These are phyloP conservation scores for Eruca vesicaria DNA, from an alignment of 441 rosid species.

Conservation along the genomic window DNA sequence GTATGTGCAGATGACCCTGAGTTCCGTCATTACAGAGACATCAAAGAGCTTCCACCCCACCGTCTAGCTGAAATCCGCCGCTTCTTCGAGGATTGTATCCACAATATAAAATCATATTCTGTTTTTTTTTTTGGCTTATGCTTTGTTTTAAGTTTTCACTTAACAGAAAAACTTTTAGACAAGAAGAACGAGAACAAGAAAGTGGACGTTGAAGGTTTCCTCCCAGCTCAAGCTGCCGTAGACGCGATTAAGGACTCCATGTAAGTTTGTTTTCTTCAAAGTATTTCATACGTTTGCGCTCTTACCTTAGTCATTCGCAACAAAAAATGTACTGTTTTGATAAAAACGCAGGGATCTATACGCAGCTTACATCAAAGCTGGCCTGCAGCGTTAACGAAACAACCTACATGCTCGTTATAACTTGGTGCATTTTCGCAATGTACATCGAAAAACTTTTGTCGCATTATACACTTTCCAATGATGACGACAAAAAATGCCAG, in stretches of 20 bases:
- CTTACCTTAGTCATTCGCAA: background rate
- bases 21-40: slow-evolving; percentile 88
- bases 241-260: slow-evolving; percentile 85
- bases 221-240: slow-evolving; percentile 75
- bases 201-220: slow-evolving; percentile 86
- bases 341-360: slow-evolving; percentile 81
- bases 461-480: background rate
- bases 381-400: slow-evolving; percentile 64
- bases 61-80: slow-evolving; percentile 97
- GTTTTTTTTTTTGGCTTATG: slow-evolving; percentile 10
- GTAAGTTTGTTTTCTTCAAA: slow-evolving; percentile 42
- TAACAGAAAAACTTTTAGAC: slow-evolving; percentile 46
- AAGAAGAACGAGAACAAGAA: slow-evolving; percentile 98
- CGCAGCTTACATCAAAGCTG: slow-evolving; percentile 87
- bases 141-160: slow-evolving; percentile 35
- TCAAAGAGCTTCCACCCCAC: slow-evolving; percentile 96
- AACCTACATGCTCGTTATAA: slow-evolving; percentile 8
- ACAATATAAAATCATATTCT: slow-evolving; percentile 17
- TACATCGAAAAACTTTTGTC: background rate
- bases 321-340: background rate
- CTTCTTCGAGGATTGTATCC: slow-evolving; percentile 99
- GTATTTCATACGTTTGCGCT: background rate
- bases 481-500: background rate
- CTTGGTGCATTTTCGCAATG: slow-evolving; percentile 8
- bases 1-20: slow-evolving; percentile 99